phyloP scores from a whole-genome alignment of 192 early-diverging fungal genomes.

The Coemansia sp. region DNA sequence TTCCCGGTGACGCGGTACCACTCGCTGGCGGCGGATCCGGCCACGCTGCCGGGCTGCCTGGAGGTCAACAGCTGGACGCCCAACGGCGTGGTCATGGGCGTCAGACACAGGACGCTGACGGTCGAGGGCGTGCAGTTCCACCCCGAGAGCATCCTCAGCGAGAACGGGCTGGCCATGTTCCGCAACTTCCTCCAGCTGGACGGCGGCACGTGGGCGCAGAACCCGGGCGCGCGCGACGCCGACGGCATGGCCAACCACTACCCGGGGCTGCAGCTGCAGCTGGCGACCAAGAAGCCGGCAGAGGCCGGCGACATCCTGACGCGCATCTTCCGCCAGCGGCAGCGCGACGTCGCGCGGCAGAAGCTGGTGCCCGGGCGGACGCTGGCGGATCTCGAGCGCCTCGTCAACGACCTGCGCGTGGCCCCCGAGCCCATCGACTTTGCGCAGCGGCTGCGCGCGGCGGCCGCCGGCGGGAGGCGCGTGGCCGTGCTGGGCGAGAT shows the following conservation, averaged over 20 bases:
- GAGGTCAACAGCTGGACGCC: constrained; percentile 86
- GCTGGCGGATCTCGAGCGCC: constrained; percentile 64
- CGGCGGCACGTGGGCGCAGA: constrained; percentile 85
- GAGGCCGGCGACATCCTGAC: constrained; percentile 66
- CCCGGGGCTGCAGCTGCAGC: constrained; percentile 13
- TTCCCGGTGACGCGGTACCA: constrained; percentile 95
- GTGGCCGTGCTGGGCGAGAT: constrained; percentile 95
- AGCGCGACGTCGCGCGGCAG: constrained; percentile 73
- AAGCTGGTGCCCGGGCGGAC: constrained; percentile 74
- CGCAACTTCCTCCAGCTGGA: constrained; percentile 86
- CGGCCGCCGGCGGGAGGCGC: constrained; percentile 2
- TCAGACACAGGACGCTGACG: constrained; percentile 84
- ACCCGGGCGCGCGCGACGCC: constrained; percentile 41
- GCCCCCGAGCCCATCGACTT: constrained; percentile 84
- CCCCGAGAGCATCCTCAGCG: constrained; percentile 95
- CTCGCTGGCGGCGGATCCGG: constrained; percentile 86
- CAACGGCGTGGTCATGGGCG: constrained; percentile 90
- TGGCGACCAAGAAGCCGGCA: neutral
- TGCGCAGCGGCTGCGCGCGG: constrained; percentile 60
- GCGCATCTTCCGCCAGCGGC: constrained; percentile 79
- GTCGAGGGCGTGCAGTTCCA: constrained; percentile 99
- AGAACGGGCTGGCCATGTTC: constrained; percentile 86
- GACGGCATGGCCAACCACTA: constrained; percentile 28
- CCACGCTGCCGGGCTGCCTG: constrained; percentile 77
- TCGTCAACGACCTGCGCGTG: constrained; percentile 61